phyloP scores from a whole-genome alignment of 768 basidiomycete genomes.

The Tricholoma flavovirens region DNA sequence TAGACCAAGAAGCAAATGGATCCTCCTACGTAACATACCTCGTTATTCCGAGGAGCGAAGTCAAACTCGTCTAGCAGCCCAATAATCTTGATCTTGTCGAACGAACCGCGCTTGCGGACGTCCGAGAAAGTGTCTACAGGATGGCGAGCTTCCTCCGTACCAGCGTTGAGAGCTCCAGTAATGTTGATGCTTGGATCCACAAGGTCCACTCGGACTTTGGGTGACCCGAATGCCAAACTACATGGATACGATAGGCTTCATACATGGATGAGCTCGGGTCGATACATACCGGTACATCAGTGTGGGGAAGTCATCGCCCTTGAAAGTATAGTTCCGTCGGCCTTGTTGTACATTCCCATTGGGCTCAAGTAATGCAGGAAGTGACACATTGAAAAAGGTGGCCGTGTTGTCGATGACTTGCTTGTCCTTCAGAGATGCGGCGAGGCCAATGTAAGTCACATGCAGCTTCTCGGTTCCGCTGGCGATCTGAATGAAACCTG shows the following conservation, averaged over 20 bases:
- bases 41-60: slow-evolving; percentile 39
- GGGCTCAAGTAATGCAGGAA: background rate
- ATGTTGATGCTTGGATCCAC: background rate
- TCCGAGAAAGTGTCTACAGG: background rate
- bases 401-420: background rate
- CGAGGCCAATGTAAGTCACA: slow-evolving; percentile 42
- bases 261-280: background rate
- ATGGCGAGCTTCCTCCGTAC: background rate
- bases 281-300: background rate
- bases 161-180: background rate
- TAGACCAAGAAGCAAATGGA: background rate
- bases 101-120: background rate
- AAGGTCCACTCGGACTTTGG: background rate
- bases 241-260: background rate
- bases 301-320: background rate
- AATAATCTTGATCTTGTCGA: slow-evolving; percentile 26
- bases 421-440: slow-evolving; percentile 30
- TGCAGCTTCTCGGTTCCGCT: slow-evolving; percentile 31
- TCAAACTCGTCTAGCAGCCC: slow-evolving; percentile 42
- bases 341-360: background rate
- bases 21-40: slow-evolving; percentile 22
- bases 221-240: slow-evolving; percentile 1
- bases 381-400: background rate
- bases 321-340: background rate
- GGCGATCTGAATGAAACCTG: slow-evolving; percentile 48